Evolutionary conservation across 75 land plant species (phyloP).

Genomic region (Sequoia sempervirens): DNA sequence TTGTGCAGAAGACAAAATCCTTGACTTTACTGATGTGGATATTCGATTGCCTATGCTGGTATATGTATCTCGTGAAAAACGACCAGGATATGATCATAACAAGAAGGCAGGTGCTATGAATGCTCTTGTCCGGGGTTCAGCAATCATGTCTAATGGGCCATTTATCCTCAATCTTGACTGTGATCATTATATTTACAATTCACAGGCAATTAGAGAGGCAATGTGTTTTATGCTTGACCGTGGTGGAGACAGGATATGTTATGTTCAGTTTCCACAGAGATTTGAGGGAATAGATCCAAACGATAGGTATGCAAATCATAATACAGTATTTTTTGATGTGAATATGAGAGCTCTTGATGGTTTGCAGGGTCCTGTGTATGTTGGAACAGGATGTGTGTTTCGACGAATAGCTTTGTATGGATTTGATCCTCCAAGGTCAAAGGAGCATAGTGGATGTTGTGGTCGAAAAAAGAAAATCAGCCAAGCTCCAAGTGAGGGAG

Average conservation of each 20-base stretch:
- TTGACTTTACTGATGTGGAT: constrained; percentile 60
- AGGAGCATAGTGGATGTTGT: constrained; percentile 44
- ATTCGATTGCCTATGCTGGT: constrained; percentile 70
- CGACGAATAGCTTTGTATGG: constrained; percentile 78
- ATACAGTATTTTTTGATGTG: constrained; percentile 83
- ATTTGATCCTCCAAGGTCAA: constrained; percentile 70
- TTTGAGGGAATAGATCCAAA: constrained; percentile 90
- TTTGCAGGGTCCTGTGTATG: constrained; percentile 83
- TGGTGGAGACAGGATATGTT: constrained; percentile 72
- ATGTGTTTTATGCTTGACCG: constrained; percentile 83
- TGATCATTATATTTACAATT: constrained; percentile 76
- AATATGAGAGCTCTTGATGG: constrained; percentile 92
- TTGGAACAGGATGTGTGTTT: constrained; percentile 88
- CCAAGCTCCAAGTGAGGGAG: constrained; percentile 21
- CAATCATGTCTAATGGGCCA: constrained; percentile 89
- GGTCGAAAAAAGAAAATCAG: constrained; percentile 33
- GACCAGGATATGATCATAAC: constrained; percentile 86
- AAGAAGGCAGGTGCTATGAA: constrained; percentile 92
- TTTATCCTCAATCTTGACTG: constrained; percentile 86
- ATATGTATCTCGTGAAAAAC: constrained; percentile 76
- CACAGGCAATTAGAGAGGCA: constrained; percentile 67
- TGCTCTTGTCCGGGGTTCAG: constrained; percentile 69
- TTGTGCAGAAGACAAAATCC: constrained; percentile 19
- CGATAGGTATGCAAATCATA: constrained; percentile 85
- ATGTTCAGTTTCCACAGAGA: constrained; percentile 89